phyloP scores from a whole-genome alignment of 73 alveolate species.

The Paramecium sonneborni region DNA sequence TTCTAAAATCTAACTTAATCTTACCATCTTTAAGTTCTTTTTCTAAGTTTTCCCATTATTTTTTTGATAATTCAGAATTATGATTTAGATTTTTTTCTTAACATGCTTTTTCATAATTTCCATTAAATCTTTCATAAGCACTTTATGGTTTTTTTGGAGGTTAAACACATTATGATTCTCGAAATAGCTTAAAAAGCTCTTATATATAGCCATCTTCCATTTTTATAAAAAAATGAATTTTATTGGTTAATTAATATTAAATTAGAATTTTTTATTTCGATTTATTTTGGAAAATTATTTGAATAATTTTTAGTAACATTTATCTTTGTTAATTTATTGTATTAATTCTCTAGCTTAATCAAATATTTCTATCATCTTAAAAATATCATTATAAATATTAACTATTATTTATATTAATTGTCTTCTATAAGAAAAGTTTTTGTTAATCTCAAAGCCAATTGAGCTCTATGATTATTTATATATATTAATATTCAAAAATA shows the following conservation, averaged over 20 bases:
- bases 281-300: not conserved
- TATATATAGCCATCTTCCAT: not conserved
- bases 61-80: not conserved
- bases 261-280: not conserved
- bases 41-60: slow-evolving; percentile 4
- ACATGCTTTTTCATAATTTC: slow-evolving; percentile 3
- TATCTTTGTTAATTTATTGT: not conserved
- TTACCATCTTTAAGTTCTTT: not conserved
- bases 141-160: not conserved
- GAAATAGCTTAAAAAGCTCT: not conserved
- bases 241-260: slow-evolving; percentile 28
- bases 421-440: too few relatives aligned
- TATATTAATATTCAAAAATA: too few relatives aligned
- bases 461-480: too few relatives aligned
- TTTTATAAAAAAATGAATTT: not conserved
- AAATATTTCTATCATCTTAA: not conserved
- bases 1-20: not conserved
- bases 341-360: not conserved
- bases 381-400: not conserved
- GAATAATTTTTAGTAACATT: not conserved
- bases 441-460: too few relatives aligned
- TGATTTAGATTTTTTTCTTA: not conserved
- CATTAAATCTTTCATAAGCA: not conserved
- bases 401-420: too few relatives aligned
- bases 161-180: not conserved